These are phyloP conservation scores for Nigrograna mackinnonii DNA, from an alignment of 2,329 filamentous ascomycete genomes.

Conservation along the genomic window DNA sequence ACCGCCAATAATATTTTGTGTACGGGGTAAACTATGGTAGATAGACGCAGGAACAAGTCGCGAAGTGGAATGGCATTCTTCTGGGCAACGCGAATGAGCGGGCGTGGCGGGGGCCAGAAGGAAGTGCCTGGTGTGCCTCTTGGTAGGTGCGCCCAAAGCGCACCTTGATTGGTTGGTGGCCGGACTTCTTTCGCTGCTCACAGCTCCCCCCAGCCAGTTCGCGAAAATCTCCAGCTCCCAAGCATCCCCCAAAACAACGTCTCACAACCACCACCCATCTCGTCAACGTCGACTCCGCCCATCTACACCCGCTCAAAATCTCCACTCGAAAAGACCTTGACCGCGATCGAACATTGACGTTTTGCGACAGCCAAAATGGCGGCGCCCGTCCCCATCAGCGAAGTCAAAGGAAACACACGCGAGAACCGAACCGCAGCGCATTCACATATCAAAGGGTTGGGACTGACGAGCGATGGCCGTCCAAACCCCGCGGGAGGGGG, in stretches of 20 bases:
- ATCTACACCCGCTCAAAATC: background rate
- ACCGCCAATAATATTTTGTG: no score
- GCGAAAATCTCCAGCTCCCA: slow-evolving; percentile 9
- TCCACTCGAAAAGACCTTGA: background rate
- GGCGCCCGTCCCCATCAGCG: slow-evolving; percentile 59
- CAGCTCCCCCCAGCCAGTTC: slow-evolving; percentile 1
- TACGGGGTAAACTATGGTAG: no score
- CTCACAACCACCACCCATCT: background rate
- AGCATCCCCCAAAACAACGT: background rate
- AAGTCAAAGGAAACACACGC: slow-evolving; percentile 91
- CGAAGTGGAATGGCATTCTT: no score
- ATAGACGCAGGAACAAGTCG: no score
- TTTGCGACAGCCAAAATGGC: slow-evolving; percentile 29
- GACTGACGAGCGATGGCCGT: slow-evolving; percentile 75
- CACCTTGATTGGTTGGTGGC: slow-evolving; percentile 3
- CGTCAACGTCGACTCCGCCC: background rate
- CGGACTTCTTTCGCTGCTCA: background rate
- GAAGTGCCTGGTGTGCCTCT: no score
- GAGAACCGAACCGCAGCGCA: slow-evolving; percentile 96
- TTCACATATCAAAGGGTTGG: slow-evolving; percentile 96
- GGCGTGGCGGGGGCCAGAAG: no score
- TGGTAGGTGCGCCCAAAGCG: no score
- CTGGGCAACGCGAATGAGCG: no score
- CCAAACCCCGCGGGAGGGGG: slow-evolving; percentile 74
- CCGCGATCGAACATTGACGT: background rate